Base-by-base conservation (phyloP, 768 basidiomycete species). In the Naganishia friedmannii region DNA sequence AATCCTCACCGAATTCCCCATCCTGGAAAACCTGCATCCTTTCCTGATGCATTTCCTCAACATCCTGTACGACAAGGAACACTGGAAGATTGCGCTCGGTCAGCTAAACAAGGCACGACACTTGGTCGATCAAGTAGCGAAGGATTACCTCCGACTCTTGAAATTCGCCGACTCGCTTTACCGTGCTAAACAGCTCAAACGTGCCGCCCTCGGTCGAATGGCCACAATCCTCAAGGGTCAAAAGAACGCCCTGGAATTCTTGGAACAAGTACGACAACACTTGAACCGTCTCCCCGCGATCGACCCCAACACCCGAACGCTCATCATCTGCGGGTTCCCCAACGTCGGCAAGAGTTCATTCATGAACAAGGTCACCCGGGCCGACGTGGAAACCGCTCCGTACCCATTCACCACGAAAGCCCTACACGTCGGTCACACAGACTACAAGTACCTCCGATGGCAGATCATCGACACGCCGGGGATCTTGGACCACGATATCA, bases 401-500 rank as follows among this genome's bases (percentile, higher is more conserved):
- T 99, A 98, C 79, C 96, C 96, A 0, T 99, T 99, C 84, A 99
- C 96, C 55, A 99, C 96, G 34, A 98, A 97, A 82, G 93, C 92
- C 0, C 89, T 99, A 65, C 98, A 98, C 79, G 91, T 99, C 76
- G 96, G 96, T 0, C 96, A 99, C 83, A 85, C 98, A 79, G 96
- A 99, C 82, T 97, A 99, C 85, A 95, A 93, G 79, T 99, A 99
- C 84, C 86, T 99, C 75, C 88, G 96, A 72, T 99, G 96, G 96
- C 96, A 99, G 82, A 95, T 99, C 63, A 97, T 99, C 77, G 96
- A 99, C 85, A 99, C 96, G 48, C 96, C 96, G 1, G 96, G 96
- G 70, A 89, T 99, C 70, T 86, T 99, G 74, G 96, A 99, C 80
- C 96, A 98, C 81, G 94, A 95, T 1, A 85, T 98, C 37, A 95